Evolutionary conservation across 768 basidiomycete genomes (phyloP).

Genomic region (Hericium erinaceus): DNA sequence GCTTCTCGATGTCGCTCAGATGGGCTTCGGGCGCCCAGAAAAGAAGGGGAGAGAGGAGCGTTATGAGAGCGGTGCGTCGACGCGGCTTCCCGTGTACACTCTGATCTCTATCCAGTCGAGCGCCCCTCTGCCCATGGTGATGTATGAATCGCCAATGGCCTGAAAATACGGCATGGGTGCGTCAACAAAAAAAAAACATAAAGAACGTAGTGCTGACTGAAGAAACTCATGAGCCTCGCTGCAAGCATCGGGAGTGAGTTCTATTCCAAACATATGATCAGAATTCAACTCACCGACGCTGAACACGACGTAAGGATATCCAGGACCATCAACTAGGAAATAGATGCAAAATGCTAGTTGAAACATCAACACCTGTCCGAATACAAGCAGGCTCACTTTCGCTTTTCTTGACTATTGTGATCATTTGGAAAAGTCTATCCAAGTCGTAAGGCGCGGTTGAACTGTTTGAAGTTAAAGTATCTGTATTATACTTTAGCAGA

Average conservation of each 20-base stretch:
- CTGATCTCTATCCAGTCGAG: conserved; percentile 4
- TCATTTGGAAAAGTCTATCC: conserved; percentile 4
- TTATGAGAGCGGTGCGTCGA: conserved; percentile 6
- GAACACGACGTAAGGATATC: background rate
- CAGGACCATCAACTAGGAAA: background rate
- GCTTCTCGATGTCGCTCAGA: conserved; percentile 8
- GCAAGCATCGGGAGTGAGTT: background rate
- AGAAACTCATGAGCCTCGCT: conserved; percentile 10
- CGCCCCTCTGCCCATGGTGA: conserved; percentile 9
- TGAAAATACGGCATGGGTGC: background rate
- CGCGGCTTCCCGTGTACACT: background rate
- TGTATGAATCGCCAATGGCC: conserved; percentile 11
- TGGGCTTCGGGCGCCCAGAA: conserved; percentile 12
- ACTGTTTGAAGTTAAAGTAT: conserved; percentile 6
- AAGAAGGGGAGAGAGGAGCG: conserved; percentile 4
- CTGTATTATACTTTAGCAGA: background rate
- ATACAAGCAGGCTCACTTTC: background rate
- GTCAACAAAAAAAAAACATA: background rate
- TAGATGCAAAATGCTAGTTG: too few species aligned
- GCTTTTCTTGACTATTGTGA: conserved; percentile 1
- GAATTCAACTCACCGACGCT: conserved; percentile 1
- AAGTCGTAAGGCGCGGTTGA: conserved; percentile 7
- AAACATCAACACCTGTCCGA: background rate
- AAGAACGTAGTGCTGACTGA: conserved; percentile 1
- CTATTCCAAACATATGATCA: background rate